phyloP scores from a whole-genome alignment of 2,329 filamentous ascomycete species.

The Fusarium papillatum region DNA sequence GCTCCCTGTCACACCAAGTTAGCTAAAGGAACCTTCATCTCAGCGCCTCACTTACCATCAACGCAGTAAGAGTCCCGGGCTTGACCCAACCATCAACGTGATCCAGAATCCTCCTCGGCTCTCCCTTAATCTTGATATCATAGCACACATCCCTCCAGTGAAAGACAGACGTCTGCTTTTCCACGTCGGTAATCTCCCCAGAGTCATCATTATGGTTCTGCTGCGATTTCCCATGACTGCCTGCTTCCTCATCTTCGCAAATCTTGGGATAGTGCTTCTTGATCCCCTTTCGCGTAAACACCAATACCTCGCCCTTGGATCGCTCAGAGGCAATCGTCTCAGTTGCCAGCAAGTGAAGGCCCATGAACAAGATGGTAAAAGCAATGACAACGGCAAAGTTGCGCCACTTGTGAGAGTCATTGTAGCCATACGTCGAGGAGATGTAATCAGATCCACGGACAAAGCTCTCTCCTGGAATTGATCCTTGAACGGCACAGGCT shows the following conservation, averaged over 20 bases:
- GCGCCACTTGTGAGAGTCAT: conserved; percentile 37
- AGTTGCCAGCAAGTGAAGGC: conserved; percentile 29
- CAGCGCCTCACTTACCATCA: conserved; percentile 75
- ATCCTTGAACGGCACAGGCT: conserved; percentile 25
- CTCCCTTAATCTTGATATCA: conserved; percentile 77
- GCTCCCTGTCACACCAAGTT: conserved; percentile 79
- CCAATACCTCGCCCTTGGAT: conserved; percentile 39
- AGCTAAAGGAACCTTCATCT: conserved; percentile 83
- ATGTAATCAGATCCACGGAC: conserved; percentile 33
- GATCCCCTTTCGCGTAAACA: conserved; percentile 39
- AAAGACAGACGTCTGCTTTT: conserved; percentile 62
- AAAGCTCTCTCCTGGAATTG: conserved; percentile 26
- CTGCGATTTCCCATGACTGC: neutral
- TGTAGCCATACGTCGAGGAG: conserved; percentile 25
- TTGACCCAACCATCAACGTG: conserved; percentile 81
- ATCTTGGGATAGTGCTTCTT: conserved; percentile 61
- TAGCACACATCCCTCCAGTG: conserved; percentile 81
- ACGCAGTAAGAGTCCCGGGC: conserved; percentile 79
- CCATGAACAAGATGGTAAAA: conserved; percentile 37
- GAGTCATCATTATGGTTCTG: conserved; percentile 72
- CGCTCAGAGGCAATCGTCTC: conserved; percentile 37
- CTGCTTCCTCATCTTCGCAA: conserved; percentile 44
- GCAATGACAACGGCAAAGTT: conserved; percentile 36
- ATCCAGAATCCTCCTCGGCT: conserved; percentile 74
- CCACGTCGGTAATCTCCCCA: conserved; percentile 26